Conservation (phyloP, 768 basidiomycete genomes). For the Lactarius indigo region DNA sequence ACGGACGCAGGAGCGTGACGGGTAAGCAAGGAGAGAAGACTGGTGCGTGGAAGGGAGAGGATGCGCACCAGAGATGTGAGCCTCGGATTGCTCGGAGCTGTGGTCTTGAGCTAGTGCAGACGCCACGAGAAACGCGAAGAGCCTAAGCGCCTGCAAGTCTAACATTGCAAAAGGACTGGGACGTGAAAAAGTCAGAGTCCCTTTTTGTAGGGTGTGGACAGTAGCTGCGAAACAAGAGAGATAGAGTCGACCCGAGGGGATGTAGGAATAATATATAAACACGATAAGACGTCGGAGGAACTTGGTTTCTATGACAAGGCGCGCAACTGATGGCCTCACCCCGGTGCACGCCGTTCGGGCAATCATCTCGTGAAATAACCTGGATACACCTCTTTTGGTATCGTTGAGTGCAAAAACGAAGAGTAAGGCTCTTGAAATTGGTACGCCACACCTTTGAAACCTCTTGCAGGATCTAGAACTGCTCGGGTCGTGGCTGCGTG, state of each 20-base stretch:
- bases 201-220: neutral
- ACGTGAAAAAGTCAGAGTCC: neutral
- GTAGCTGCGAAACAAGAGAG: neutral
- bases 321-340: neutral
- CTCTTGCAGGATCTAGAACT: too few species aligned
- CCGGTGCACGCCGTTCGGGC: neutral
- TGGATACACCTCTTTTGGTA: too few species aligned
- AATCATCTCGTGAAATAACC: too few species aligned
- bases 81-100: conserved; percentile 21
- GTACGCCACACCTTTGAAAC: too few species aligned
- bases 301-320: neutral
- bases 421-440: too few species aligned
- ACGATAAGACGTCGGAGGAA: too few species aligned
- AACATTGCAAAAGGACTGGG: neutral
- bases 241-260: neutral
- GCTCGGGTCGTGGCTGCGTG: too few species aligned
- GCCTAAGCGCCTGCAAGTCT: neutral
- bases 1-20: neutral
- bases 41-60: neutral
- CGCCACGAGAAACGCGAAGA: neutral
- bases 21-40: neutral
- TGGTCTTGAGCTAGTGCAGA: conserved; percentile 16
- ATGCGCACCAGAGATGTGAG: conserved; percentile 15
- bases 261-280: neutral
- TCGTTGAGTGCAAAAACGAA: too few species aligned